Conservation (phyloP, 2,329 filamentous ascomycete species). For the Ceratocystis alfenasii region DNA sequence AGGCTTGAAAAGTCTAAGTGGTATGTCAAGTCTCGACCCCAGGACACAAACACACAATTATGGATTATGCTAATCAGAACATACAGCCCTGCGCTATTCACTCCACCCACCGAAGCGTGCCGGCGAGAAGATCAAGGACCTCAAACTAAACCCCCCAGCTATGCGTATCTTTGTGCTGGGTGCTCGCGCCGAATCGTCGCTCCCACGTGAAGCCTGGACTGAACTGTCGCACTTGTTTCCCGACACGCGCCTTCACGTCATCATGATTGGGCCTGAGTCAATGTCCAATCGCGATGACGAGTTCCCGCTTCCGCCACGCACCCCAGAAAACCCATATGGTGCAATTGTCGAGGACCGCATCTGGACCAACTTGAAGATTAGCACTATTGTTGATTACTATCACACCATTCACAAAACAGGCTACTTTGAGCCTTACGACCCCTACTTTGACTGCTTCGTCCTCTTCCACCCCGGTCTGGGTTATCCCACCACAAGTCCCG, state of each 20-base stretch:
- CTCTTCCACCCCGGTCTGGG: constrained; percentile 94
- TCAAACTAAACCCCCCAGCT: constrained; percentile 73
- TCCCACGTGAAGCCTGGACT: constrained; percentile 86
- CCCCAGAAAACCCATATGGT: constrained; percentile 77
- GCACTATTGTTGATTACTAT: constrained; percentile 95
- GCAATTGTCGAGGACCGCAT: constrained; percentile 88
- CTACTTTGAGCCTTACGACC: constrained; percentile 87
- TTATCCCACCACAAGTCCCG: constrained; percentile 82
- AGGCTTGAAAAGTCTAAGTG: constrained; percentile 85
- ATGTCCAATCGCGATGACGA: constrained; percentile 92
- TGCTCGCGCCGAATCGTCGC: constrained; percentile 90
- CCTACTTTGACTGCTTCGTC: constrained; percentile 96
- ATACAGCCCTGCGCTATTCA: constrained; percentile 73
- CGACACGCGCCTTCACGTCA: constrained; percentile 74
- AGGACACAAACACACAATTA: background rate
- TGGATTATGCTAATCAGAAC: constrained; percentile 10
- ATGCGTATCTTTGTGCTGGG: constrained; percentile 88
- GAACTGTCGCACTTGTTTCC: constrained; percentile 93
- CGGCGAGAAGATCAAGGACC: constrained; percentile 60
- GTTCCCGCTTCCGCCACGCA: constrained; percentile 79
- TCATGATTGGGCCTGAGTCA: constrained; percentile 91
- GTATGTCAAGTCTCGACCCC: constrained; percentile 39
- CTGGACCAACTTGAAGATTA: constrained; percentile 84
- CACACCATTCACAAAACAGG: constrained; percentile 88
- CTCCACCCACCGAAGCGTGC: constrained; percentile 73